Base-by-base conservation (phyloP, 2,329 filamentous ascomycete species). In the Raffaelea arxii region DNA sequence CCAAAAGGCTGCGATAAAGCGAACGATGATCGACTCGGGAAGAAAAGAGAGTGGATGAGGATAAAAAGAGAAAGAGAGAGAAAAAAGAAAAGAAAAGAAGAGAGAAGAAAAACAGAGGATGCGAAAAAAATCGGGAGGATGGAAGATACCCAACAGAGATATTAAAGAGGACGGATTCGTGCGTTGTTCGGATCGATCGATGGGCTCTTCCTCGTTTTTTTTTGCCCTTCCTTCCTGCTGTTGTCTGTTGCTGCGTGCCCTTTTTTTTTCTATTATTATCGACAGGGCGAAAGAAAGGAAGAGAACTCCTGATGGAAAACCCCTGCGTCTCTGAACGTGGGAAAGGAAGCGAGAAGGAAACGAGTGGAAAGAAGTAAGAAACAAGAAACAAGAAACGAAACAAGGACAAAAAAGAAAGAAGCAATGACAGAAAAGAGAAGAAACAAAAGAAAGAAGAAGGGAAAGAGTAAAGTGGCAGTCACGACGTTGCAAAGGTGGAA, bases 381-480 rank as follows among this genome's bases (percentile, higher is more conserved):
- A 16, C 32, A n/a, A 16, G 14, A n/a, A 36, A 18, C 32, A 18
- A 36, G 9, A 9, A 16, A 9, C 9, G 27, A 30, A 30, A 16
- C 27, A 16, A 9, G 12, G 21, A 25, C 23, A 12, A 25, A 43
- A 39, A 38, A 21, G n/a, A 37, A 19, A 22, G 32, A 27, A 35
- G 22, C 25, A 42, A 35, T 18, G 23, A 14, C 18, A 36, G n/a
- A 19, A 24, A 25, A 25, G 25, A 21, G 41, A 3, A 35, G 30
- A 36, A 27, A 30, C 35, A 41, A 32, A 46, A 38, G 22, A 39
- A 24, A 25, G 30, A 44, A 41, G 30, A 43, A 49, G 39, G 21
- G 30, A 41, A 25, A 43, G 40, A 40, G 25, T 23, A 32, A 37
- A 21, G 16, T 21, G 10, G 22, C n/a, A 35, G 7, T n/a, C 18